A percentile compares a stretch with the other conserved stretches of the same genome.
Evolutionary conservation across 1,284 basidiomycete genomes (phyloP).

Genomic region (Athelia sp.): DNA sequence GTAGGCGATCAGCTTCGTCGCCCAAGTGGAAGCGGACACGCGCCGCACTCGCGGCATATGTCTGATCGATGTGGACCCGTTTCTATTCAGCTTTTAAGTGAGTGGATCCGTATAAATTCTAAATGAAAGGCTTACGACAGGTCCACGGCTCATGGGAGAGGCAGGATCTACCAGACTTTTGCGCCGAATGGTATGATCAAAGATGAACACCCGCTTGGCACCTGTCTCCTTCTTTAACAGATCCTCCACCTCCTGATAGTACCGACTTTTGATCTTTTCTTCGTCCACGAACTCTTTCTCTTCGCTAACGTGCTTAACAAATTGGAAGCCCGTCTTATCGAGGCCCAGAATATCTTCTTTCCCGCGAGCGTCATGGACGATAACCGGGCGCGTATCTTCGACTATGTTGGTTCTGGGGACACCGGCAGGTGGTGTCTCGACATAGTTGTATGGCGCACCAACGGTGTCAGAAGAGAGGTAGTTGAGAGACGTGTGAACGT

Average conservation of each 20-base stretch:
- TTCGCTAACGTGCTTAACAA: slow-evolving; percentile 24
- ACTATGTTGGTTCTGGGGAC: slow-evolving; percentile 17
- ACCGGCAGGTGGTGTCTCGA: slow-evolving; percentile 19
- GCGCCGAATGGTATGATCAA: slow-evolving; percentile 42
- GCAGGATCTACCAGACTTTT: slow-evolving; percentile 11
- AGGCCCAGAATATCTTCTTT: slow-evolving; percentile 27
- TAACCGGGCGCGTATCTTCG: slow-evolving; percentile 14
- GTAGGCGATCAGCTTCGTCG: slow-evolving; percentile 32
- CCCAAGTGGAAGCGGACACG: slow-evolving; percentile 35
- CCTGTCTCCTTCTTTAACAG: slow-evolving; percentile 37
- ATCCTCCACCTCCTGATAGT: slow-evolving; percentile 39
- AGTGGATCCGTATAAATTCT: slow-evolving; percentile 3
- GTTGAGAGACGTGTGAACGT: slow-evolving; percentile 25
- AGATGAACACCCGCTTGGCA: slow-evolving; percentile 37
- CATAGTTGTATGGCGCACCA: slow-evolving; percentile 23
- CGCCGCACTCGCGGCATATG: slow-evolving; percentile 28
- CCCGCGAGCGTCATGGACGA: slow-evolving; percentile 29
- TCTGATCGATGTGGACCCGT: slow-evolving; percentile 42
- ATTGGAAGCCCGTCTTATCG: slow-evolving; percentile 39
- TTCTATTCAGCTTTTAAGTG: slow-evolving; percentile 11
- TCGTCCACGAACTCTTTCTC: slow-evolving; percentile 41
- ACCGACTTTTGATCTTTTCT: slow-evolving; percentile 27
- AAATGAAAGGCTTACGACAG: slow-evolving; percentile 25
- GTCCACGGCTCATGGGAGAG: slow-evolving; percentile 17
- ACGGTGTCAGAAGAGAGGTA: slow-evolving; percentile 16